Conservation (phyloP, 140 eudicot species). For the Senecio squalidus region DNA sequence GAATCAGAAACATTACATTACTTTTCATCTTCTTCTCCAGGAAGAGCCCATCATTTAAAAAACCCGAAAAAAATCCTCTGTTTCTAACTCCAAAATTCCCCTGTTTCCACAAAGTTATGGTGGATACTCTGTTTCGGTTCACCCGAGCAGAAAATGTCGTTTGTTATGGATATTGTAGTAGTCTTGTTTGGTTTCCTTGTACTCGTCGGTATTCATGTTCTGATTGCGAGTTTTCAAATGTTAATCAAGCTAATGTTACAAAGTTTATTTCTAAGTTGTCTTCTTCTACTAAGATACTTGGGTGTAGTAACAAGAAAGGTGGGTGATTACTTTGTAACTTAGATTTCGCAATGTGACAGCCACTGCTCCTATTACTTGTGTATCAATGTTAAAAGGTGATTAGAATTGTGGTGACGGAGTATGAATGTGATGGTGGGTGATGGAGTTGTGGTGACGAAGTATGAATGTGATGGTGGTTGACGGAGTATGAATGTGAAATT, state of each 20-base stretch:
- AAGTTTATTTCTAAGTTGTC: conserved; percentile 59
- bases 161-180: conserved; percentile 79
- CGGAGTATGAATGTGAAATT: too few relatives aligned
- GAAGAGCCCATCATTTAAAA: conserved; percentile 64
- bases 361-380: too few relatives aligned
- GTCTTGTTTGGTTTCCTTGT: conserved; percentile 85
- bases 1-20: conserved; percentile 28
- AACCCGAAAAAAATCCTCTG: conserved; percentile 30
- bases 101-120: conserved; percentile 69
- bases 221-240: conserved; percentile 29
- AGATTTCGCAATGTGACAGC: too few relatives aligned
- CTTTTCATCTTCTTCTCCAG: conserved; percentile 42
- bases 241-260: conserved; percentile 16
- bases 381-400: too few relatives aligned
- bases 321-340: too few relatives aligned
- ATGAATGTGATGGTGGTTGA: too few relatives aligned
- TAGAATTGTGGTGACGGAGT: too few relatives aligned
- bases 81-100: conserved; percentile 24
- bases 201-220: conserved; percentile 48
- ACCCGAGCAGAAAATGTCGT: conserved; percentile 54
- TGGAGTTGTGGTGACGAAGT: too few relatives aligned
- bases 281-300: conserved; percentile 44
- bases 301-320: conserved; percentile 61
- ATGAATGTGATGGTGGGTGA: too few relatives aligned
- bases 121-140: conserved; percentile 82